Evolutionary conservation across 495 filamentous ascomycete species (phyloP), one percentile per base, ranked within the genome.

Genomic region (Aspergillus hancockii): DNA sequence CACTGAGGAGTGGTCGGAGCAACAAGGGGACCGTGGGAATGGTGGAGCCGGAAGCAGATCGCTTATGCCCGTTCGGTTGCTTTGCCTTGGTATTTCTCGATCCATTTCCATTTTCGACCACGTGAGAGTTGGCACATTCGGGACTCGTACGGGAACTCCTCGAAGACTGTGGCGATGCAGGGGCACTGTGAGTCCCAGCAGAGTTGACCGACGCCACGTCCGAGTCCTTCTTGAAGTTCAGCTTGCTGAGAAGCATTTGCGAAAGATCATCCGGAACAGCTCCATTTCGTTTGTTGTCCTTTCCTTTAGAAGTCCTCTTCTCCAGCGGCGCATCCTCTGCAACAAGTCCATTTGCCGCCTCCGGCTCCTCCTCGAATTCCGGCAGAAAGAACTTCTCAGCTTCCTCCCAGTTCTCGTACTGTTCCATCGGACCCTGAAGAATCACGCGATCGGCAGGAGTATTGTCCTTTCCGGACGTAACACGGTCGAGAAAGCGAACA

Each of bases 401-500:
- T 52, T 88, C 83, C 19, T 74, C 73, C 86, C 86, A 89, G 45
- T 67, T 79, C 19, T 76, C 71, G 60, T 79, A 89, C 58, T 78
- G 78, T 66, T 88, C 84, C 64, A 79, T 80, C 31, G 81, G 83
- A 16, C 81, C 82, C 63, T 87, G 82, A 1, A 87, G 71, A 22
- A 72, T 60, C 19, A 86, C 75, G 8, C 76, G 65, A 30, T 78
- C 74, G 62, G 80, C 66, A 16, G 80, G 63, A 30, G 79, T 75
- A 21, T 76, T 76, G 49, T 80, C 79, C 55, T 80, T 80, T 49
- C 77, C 79, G 46, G 79, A 81, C 22, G 85, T 87, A 28, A 83
- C 80, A 46, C 83, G 78, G 63, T 89, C 86, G 63, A 89, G 83
- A 71, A 85, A 88, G 55, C 81, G 78, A 55, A 88, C 78, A 30